These are phyloP conservation scores for Brettanomyces naardenensis DNA, from an alignment of 805 yeast genomes.

Conservation along the genomic window DNA sequence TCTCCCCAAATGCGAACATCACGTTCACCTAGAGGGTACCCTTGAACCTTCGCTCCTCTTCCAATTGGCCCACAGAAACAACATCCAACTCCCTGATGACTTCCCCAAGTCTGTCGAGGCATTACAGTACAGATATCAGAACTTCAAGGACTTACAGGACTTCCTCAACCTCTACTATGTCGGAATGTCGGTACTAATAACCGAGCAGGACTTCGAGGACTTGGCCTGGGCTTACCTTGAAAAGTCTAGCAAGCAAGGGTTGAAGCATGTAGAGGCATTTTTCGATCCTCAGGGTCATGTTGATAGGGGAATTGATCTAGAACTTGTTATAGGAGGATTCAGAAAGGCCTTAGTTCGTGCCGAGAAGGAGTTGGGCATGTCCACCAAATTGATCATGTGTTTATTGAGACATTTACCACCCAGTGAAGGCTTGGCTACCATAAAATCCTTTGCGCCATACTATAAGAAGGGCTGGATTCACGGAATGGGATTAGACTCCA, in stretches of 20 bases:
- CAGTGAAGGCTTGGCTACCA: conserved; percentile 46
- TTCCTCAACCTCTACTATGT: conserved; percentile 73
- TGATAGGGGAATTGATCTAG: conserved; percentile 54
- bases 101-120: conserved; percentile 57
- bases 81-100: conserved; percentile 47
- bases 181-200: conserved; percentile 68
- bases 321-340: conserved; percentile 57
- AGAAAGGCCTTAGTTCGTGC: conserved; percentile 62
- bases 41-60: conserved; percentile 68
- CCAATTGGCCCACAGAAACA: conserved; percentile 60
- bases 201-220: conserved; percentile 67
- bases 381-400: conserved; percentile 76
- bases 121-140: conserved; percentile 48
- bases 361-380: conserved; percentile 46
- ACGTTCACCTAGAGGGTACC: conserved; percentile 79
- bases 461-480: conserved; percentile 52
- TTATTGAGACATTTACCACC: conserved; percentile 69
- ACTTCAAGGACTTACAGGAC: conserved; percentile 65
- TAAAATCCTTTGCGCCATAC: conserved; percentile 43
- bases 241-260: conserved; percentile 51
- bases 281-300: conserved; percentile 84
- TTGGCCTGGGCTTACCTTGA: conserved; percentile 68
- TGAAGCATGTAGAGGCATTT: conserved; percentile 66
- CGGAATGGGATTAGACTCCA: conserved; percentile 77
- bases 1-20: conserved; percentile 84